Conservation (phyloP, 2,329 filamentous ascomycete species). For the Ceratocystiopsis sp. region DNA sequence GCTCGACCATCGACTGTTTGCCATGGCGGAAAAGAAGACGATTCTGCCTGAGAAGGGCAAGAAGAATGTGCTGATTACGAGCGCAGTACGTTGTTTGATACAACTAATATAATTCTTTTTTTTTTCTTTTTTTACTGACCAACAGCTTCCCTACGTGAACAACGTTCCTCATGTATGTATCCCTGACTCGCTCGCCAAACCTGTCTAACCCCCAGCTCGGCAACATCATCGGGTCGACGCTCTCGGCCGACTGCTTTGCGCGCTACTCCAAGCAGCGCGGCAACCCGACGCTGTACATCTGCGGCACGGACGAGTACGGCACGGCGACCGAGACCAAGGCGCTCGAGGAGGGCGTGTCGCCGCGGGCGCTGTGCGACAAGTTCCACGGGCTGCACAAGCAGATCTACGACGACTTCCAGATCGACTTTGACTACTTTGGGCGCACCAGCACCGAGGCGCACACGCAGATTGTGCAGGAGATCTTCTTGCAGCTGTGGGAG, state of each 20-base stretch:
- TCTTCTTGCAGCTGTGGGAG: constrained; percentile 73
- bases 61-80: constrained; percentile 77
- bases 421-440: constrained; percentile 88
- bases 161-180: constrained; percentile 46
- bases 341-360: constrained; percentile 67
- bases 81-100: constrained; percentile 48
- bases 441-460: constrained; percentile 79
- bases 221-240: constrained; percentile 72
- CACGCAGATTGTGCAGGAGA: constrained; percentile 81
- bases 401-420: constrained; percentile 92
- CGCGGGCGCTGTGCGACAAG: constrained; percentile 68
- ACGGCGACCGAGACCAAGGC: constrained; percentile 94
- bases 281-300: constrained; percentile 67
- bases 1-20: background rate
- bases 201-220: constrained; percentile 31
- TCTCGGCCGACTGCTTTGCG: constrained; percentile 76
- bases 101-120: no score
- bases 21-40: constrained; percentile 11
- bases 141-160: constrained; percentile 24
- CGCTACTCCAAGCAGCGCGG: constrained; percentile 67
- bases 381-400: constrained; percentile 79
- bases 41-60: constrained; percentile 54
- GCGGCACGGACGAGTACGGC: constrained; percentile 54
- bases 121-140: background rate
- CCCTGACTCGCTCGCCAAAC: background rate